Evolutionary conservation across 2,329 filamentous ascomycete genomes (phyloP).

Genomic region (Botrytis pseudocinerea): DNA sequence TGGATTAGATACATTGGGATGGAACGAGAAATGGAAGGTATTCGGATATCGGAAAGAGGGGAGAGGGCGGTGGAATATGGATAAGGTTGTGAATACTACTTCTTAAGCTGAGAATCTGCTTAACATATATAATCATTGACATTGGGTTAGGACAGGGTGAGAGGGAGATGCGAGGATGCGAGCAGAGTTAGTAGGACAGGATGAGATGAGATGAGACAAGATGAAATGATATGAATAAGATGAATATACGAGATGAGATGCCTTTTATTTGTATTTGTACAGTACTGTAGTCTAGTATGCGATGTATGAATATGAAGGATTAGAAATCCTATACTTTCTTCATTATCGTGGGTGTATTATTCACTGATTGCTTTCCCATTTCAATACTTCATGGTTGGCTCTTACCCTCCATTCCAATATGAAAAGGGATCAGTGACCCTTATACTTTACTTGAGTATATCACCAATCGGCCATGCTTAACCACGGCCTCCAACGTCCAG

Average conservation of each 20-base stretch:
- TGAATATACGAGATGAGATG: slow-evolving; percentile 21
- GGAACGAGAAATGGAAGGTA: neutral
- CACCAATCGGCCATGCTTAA: neutral
- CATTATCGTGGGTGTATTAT: neutral
- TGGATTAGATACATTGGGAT: neutral
- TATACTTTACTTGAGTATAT: neutral
- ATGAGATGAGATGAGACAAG: slow-evolving; percentile 14
- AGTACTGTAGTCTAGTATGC: slow-evolving; percentile 13
- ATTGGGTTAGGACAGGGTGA: neutral
- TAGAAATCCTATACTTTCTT: neutral
- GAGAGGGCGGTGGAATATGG: neutral
- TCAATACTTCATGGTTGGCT: neutral
- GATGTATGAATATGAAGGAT: neutral
- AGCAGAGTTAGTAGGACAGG: neutral
- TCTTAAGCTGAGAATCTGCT: slow-evolving; percentile 23
- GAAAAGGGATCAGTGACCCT: neutral
- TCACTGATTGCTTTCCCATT: neutral
- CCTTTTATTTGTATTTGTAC: slow-evolving; percentile 5
- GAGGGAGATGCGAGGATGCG: neutral
- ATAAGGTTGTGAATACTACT: slow-evolving; percentile 19
- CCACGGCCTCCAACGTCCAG: too few relatives aligned
- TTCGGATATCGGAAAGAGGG: neutral
- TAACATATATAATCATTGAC: slow-evolving; percentile 23
- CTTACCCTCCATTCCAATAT: neutral
- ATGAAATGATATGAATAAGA: slow-evolving; percentile 21